Conservation (phyloP, 2,329 filamentous ascomycete genomes). For the Reticulascus tulasneorum region DNA sequence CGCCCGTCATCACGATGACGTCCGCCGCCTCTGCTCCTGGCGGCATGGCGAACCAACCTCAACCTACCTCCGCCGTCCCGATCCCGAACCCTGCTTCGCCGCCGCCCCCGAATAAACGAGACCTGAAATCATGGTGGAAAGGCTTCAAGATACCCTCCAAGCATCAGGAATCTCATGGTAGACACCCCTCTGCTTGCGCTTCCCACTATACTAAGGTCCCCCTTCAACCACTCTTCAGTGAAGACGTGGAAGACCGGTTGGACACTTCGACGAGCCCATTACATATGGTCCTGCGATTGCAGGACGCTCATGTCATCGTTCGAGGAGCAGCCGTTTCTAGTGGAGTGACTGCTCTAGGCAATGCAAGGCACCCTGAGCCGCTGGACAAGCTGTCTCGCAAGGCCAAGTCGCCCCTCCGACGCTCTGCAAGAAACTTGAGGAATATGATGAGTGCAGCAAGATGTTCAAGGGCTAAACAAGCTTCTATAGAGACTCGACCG, state of each 20-base stretch:
- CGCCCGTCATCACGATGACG: slow-evolving; percentile 26
- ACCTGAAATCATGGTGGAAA: slow-evolving; percentile 96
- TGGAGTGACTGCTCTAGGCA: slow-evolving; percentile 14
- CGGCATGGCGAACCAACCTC: slow-evolving; percentile 15
- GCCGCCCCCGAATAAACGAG: slow-evolving; percentile 79
- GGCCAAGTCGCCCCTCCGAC: slow-evolving; percentile 10
- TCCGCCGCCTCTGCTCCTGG: slow-evolving; percentile 19
- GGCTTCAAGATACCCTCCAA: slow-evolving; percentile 73
- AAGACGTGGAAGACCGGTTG: slow-evolving; percentile 10
- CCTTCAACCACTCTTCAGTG: slow-evolving; percentile 12
- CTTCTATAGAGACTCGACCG: slow-evolving; percentile 39
- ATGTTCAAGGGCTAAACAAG: slow-evolving; percentile 17
- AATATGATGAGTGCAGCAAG: slow-evolving; percentile 6
- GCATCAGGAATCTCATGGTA: slow-evolving; percentile 55
- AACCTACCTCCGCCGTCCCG: slow-evolving; percentile 8
- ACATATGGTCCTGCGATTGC: slow-evolving; percentile 5
- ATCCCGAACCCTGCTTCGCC: slow-evolving; percentile 19
- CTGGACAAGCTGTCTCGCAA: slow-evolving; percentile 12
- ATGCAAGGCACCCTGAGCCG: background rate
- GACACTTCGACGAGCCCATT: slow-evolving; percentile 9
- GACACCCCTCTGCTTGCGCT: slow-evolving; percentile 30
- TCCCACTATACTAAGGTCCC: slow-evolving; percentile 1
- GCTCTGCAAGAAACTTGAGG: slow-evolving; percentile 9
- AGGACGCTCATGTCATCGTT: slow-evolving; percentile 10
- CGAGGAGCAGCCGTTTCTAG: slow-evolving; percentile 11